Conservation (phyloP, 768 basidiomycete genomes). For the Xerocomus potaroensis region DNA sequence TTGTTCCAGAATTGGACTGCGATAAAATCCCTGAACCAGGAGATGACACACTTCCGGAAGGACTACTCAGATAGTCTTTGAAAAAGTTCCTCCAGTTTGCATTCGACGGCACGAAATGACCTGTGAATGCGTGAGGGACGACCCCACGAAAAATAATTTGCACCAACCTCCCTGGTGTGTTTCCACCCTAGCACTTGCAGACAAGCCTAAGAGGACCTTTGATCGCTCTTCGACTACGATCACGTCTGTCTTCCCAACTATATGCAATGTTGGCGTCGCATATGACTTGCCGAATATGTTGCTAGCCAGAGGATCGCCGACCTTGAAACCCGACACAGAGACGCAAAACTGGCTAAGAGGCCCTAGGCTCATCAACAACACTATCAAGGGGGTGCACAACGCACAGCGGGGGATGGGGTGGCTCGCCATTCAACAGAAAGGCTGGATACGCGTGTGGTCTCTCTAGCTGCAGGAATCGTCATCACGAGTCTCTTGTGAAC, state of each 20-base stretch:
- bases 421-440: slow-evolving; percentile 59
- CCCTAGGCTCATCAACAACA: background rate
- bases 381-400: slow-evolving; percentile 14
- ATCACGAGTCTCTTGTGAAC: background rate
- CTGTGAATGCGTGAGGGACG: slow-evolving; percentile 33
- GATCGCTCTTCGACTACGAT: slow-evolving; percentile 72
- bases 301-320: slow-evolving; percentile 42
- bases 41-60: slow-evolving; percentile 42
- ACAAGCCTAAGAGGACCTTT: slow-evolving; percentile 48
- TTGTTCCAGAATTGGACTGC: slow-evolving; percentile 42
- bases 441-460: slow-evolving; percentile 47
- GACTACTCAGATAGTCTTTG: slow-evolving; percentile 57
- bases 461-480: slow-evolving; percentile 45
- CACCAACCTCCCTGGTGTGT: slow-evolving; percentile 74
- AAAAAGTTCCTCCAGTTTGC: slow-evolving; percentile 74
- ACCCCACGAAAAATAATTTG: background rate
- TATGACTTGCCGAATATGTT: slow-evolving; percentile 49
- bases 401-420: slow-evolving; percentile 75
- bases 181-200: slow-evolving; percentile 59
- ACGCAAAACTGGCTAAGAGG: slow-evolving; percentile 62
- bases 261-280: slow-evolving; percentile 71
- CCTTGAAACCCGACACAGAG: slow-evolving; percentile 68
- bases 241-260: slow-evolving; percentile 73
- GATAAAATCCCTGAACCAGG: slow-evolving; percentile 35
- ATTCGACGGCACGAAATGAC: slow-evolving; percentile 82